Conservation (phyloP, 148 eudicot species). For the Simmondsia chinensis region DNA sequence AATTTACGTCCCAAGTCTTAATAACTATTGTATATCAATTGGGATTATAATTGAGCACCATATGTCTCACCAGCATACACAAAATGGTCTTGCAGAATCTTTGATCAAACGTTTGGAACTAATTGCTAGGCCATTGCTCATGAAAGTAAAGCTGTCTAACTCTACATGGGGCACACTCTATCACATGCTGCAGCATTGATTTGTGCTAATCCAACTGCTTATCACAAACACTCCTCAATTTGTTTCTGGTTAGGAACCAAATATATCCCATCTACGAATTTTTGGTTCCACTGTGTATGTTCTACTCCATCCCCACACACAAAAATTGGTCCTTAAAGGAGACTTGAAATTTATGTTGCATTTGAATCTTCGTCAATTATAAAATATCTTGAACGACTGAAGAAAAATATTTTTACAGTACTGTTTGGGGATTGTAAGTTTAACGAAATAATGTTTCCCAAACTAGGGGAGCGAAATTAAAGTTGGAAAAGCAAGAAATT, state of each 20-base stretch:
- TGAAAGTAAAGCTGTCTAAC: neutral
- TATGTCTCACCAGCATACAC: too few relatives aligned
- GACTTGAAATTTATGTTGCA: neutral
- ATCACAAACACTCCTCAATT: too few relatives aligned
- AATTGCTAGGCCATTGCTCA: neutral
- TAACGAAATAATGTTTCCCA: neutral
- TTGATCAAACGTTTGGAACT: too few relatives aligned
- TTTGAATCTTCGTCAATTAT: neutral
- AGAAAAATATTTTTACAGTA: neutral
- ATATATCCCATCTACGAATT: neutral
- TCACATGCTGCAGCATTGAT: neutral
- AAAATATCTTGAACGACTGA: neutral
- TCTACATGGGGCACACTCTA: neutral
- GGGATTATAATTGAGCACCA: too few relatives aligned
- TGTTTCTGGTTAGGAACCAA: neutral
- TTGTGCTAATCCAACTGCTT: too few relatives aligned
- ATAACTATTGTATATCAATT: too few relatives aligned
- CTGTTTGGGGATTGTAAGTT: neutral
- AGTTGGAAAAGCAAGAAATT: neutral
- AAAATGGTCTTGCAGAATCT: neutral
- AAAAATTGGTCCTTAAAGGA: neutral
- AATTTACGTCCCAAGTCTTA: too few relatives aligned
- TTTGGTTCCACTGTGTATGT: neutral
- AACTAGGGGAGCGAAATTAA: neutral
- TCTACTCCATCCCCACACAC: neutral